phyloP scores from a whole-genome alignment of 2,329 filamentous ascomycete species.

The Aspergillus latus region DNA sequence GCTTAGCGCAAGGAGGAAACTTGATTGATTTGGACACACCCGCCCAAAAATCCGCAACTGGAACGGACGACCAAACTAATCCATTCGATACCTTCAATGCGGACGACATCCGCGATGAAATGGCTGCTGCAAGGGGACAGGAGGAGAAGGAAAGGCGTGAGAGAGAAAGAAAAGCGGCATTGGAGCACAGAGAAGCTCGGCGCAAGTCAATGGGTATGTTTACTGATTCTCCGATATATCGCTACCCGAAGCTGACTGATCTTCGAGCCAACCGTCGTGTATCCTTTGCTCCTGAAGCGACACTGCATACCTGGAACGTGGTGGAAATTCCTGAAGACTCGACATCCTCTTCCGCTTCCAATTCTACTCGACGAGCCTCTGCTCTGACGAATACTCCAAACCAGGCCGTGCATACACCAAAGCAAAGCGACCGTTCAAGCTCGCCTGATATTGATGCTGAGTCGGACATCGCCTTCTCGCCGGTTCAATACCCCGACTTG shows the following conservation, averaged over 20 bases:
- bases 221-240: background rate
- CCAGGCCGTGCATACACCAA: slow-evolving; percentile 20
- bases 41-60: slow-evolving; percentile 31
- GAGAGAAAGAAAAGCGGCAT: slow-evolving; percentile 59
- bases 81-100: slow-evolving; percentile 50
- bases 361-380: slow-evolving; percentile 73
- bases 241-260: slow-evolving; percentile 19
- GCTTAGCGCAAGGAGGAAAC: slow-evolving; percentile 32
- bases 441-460: slow-evolving; percentile 63
- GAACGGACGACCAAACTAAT: slow-evolving; percentile 47
- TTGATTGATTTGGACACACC: slow-evolving; percentile 48
- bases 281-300: slow-evolving; percentile 95
- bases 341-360: slow-evolving; percentile 71
- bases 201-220: slow-evolving; percentile 76
- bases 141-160: slow-evolving; percentile 65
- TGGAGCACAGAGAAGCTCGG: slow-evolving; percentile 78
- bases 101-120: slow-evolving; percentile 45
- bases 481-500: slow-evolving; percentile 64
- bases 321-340: slow-evolving; percentile 86
- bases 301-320: slow-evolving; percentile 94
- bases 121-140: slow-evolving; percentile 67
- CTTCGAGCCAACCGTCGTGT: slow-evolving; percentile 75
- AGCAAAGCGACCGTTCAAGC: slow-evolving; percentile 55
- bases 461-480: slow-evolving; percentile 57
- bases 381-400: slow-evolving; percentile 51